Conservation (phyloP, 371 early-diverging fungal genomes). For the Furculomyces boomerangus region DNA sequence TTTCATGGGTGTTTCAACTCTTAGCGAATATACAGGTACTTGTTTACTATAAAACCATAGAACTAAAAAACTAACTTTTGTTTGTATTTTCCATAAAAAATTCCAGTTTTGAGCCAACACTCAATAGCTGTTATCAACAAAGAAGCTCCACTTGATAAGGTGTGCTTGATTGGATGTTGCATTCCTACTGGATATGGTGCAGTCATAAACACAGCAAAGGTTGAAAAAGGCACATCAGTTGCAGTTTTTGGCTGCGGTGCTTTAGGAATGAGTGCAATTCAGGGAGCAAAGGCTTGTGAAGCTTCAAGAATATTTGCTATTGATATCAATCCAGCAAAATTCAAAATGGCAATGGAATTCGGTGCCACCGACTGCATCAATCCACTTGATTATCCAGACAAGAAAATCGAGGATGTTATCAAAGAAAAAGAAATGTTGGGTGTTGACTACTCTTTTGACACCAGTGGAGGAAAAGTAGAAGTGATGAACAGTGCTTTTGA, state of each 20-base stretch:
- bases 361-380: constrained; percentile 88
- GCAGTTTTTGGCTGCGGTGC: constrained; percentile 94
- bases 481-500: constrained; percentile 92
- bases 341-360: constrained; percentile 47
- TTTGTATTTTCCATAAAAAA: no score
- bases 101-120: constrained; percentile 62
- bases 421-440: constrained; percentile 87
- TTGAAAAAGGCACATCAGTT: constrained; percentile 50
- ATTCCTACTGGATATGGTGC: constrained; percentile 96
- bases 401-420: constrained; percentile 64
- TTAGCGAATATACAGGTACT: constrained; percentile 68
- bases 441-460: constrained; percentile 90
- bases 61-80: no score
- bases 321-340: constrained; percentile 70
- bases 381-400: constrained; percentile 54
- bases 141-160: constrained; percentile 59
- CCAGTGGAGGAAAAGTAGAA: constrained; percentile 69
- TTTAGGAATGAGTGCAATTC: constrained; percentile 79
- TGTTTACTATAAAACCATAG: no score
- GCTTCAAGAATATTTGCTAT: constrained; percentile 79
- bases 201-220: constrained; percentile 80
- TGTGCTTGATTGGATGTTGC: constrained; percentile 87
- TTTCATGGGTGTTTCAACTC: constrained; percentile 93
- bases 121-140: constrained; percentile 75
- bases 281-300: constrained; percentile 56